Evolutionary conservation across 148 eudicot species (phyloP).

Genomic region (Linanthus parryae): DNA sequence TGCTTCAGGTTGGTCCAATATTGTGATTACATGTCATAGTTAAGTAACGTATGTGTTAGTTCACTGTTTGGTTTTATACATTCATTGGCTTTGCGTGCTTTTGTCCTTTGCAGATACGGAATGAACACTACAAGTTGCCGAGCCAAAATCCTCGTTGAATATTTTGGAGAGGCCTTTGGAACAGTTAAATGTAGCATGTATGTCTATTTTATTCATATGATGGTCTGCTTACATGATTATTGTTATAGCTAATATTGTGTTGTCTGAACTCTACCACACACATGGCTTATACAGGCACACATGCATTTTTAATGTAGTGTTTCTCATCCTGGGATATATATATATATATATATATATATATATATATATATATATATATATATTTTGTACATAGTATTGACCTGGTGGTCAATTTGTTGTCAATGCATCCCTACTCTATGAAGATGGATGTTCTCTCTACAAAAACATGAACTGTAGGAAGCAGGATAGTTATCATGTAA

Average conservation of each 20-base stretch:
- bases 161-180: constrained; percentile 78
- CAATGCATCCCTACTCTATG: too few species aligned
- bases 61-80: background rate
- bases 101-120: constrained; percentile 44
- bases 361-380: too few species aligned
- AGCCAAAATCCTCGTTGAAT: constrained; percentile 79
- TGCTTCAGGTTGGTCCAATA: constrained; percentile 49
- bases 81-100: background rate
- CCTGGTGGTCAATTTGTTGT: too few species aligned
- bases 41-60: background rate
- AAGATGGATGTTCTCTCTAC: too few species aligned
- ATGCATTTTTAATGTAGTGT: too few species aligned
- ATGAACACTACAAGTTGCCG: constrained; percentile 72
- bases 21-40: background rate
- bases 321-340: too few species aligned
- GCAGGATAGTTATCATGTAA: too few species aligned
- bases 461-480: too few species aligned
- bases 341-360: too few species aligned
- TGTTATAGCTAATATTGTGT: background rate
- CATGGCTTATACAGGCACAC: too few species aligned
- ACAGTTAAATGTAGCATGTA: constrained; percentile 44
- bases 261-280: background rate
- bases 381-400: too few species aligned
- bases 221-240: background rate
- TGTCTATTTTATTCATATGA: constrained; percentile 12